Evolutionary conservation across 441 rosid genomes (phyloP).

Genomic region (Flueggea neowawraea): DNA sequence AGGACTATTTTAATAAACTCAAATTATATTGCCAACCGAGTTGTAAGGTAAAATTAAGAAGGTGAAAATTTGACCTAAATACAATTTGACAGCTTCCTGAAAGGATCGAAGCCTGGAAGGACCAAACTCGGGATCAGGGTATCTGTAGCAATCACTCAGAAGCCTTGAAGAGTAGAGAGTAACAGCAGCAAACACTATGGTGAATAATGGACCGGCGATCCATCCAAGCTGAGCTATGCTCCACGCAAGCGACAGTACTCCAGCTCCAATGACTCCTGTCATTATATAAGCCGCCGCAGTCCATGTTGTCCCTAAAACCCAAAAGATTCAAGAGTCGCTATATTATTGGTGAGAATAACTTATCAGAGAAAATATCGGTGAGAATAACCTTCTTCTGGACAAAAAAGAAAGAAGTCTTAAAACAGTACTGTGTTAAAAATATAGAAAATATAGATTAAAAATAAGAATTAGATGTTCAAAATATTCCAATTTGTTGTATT

Average conservation of each 20-base stretch:
- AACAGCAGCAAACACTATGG: neutral
- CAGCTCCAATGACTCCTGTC: slow-evolving; percentile 58
- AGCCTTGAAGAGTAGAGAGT: slow-evolving; percentile 16
- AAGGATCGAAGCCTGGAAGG: slow-evolving; percentile 28
- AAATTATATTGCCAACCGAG: too few species aligned
- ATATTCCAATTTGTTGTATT: too few species aligned
- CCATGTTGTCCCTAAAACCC: slow-evolving; percentile 40
- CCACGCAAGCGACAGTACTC: slow-evolving; percentile 67
- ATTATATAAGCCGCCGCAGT: slow-evolving; percentile 50
- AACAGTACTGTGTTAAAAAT: too few species aligned
- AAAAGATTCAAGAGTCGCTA: slow-evolving; percentile 4
- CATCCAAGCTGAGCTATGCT: slow-evolving; percentile 47
- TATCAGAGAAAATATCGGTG: too few species aligned
- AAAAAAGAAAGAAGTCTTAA: too few species aligned
- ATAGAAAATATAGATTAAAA: too few species aligned
- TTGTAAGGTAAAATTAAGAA: too few species aligned
- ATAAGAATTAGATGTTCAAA: too few species aligned
- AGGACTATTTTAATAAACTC: too few species aligned
- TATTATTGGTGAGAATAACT: too few species aligned
- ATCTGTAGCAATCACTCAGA: slow-evolving; percentile 42
- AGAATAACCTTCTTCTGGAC: too few species aligned
- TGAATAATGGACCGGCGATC: slow-evolving; percentile 7
- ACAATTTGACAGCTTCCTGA: slow-evolving; percentile 37
- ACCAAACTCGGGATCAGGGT: slow-evolving; percentile 29
- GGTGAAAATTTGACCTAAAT: slow-evolving; percentile 29